Base-by-base conservation (phyloP, 192 early-diverging fungal species). In the Lunasporangiospora selenospora region DNA sequence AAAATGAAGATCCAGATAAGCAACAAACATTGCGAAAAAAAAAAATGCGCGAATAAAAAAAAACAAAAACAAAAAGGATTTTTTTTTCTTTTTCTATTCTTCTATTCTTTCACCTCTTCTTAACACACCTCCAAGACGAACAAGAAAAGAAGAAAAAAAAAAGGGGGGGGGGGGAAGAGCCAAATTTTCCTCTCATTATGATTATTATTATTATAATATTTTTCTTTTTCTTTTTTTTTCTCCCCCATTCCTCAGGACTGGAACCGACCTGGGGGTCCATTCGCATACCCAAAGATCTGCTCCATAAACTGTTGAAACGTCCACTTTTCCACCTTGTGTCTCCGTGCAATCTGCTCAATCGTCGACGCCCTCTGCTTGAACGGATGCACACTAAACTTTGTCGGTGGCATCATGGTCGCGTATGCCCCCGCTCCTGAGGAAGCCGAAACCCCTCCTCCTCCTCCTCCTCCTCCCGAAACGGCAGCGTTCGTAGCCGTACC, bases 221-320 rank as follows among this genome's bases (percentile, higher is more conserved):
- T 16, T 48, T 48, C 46, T 48, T 29, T 24, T 48, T 29, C 46
- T 48, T 29, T 0, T 29, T 29, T 15, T 48, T 29, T n/a, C 30
- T 26, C 19, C 12, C 46, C 27, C 30, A 23, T 21, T 29, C 45
- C 13, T 16, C 15, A 48, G 26, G 8, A 7, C 16, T 11, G 41
- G 21, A 19, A 18, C 41, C 21, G 41, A 11, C 41, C 16, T 18
- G 15, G 41, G 21, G 24, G 3, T 47, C 16, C 23, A 27, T 40
- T 62, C 8, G 69, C 62, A 43, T 63, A 73, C 16, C 69, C 69
- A 73, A 73, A 73, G 15, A 73, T 60, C 3, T 53, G 59, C 40
- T 63, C 69, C 69, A 73, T 73, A 47, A 73, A 73, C 30, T 73
- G 69, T 42, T 73, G 69, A 36, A 58, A 73, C 0, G 69, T 73